These are phyloP conservation scores for Fusarium gaditjirri DNA, from an alignment of 2,329 filamentous ascomycete species.

Conservation along the genomic window DNA sequence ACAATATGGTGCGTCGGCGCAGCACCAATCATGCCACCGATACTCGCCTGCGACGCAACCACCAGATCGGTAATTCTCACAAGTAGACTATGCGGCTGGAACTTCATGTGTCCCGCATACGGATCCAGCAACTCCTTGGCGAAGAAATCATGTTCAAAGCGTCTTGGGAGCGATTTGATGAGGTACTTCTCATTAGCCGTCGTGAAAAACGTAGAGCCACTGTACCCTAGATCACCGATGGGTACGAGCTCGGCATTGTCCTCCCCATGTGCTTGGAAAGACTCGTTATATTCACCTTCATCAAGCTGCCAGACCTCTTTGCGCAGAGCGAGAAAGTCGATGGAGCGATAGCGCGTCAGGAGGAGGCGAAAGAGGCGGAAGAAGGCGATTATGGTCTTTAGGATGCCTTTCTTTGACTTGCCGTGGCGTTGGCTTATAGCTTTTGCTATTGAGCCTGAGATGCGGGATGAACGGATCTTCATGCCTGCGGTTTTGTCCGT, in stretches of 20 bases:
- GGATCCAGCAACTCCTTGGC: constrained; percentile 71
- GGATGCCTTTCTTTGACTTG: constrained; percentile 37
- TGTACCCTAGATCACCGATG: constrained; percentile 77
- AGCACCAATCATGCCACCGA: constrained; percentile 69
- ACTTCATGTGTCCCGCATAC: constrained; percentile 72
- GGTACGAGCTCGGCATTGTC: constrained; percentile 57
- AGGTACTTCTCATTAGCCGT: constrained; percentile 74
- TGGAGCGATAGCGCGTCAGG: constrained; percentile 43
- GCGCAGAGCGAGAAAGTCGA: constrained; percentile 46
- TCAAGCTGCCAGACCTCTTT: constrained; percentile 47
- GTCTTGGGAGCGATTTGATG: constrained; percentile 75
- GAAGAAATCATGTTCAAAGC: constrained; percentile 78
- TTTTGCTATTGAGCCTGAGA: constrained; percentile 68
- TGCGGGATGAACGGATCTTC: constrained; percentile 51
- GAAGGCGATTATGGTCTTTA: constrained; percentile 48
- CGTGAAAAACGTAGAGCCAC: constrained; percentile 79
- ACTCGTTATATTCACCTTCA: constrained; percentile 53
- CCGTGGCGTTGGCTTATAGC: constrained; percentile 59
- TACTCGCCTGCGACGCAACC: constrained; percentile 61
- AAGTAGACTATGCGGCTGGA: constrained; percentile 69
- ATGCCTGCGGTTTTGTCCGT: constrained; percentile 26
- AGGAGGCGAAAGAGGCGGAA: constrained; percentile 50
- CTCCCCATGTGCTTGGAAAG: constrained; percentile 46
- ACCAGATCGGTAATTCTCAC: constrained; percentile 79
- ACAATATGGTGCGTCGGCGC: constrained; percentile 78